Evolutionary conservation across 2,329 filamentous ascomycete genomes (phyloP).

Genomic region (Xylariaceae sp.): DNA sequence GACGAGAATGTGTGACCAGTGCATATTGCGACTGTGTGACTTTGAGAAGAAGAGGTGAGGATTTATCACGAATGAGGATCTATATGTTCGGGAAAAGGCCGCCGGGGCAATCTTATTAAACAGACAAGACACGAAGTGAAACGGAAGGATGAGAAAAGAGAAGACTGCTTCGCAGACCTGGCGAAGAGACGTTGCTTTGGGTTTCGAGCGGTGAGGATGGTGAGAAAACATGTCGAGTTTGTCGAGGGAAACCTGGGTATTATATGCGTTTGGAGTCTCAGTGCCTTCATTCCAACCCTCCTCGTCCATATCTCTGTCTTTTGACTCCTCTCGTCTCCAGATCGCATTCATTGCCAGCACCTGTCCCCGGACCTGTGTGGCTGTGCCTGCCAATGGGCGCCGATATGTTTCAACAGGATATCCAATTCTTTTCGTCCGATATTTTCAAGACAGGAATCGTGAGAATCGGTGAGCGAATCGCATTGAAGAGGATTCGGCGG

Average conservation of each 20-base stretch:
- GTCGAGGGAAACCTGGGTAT: too few relatives aligned
- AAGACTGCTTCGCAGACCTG: constrained; percentile 13
- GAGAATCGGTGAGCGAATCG: constrained; percentile 14
- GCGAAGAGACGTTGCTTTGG: too few relatives aligned
- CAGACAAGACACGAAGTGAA: constrained; percentile 11
- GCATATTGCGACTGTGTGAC: too few relatives aligned
- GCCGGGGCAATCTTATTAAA: constrained; percentile 23
- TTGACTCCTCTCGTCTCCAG: too few relatives aligned
- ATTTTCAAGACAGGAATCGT: constrained; percentile 12
- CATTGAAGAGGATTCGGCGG: background rate
- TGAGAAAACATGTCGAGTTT: too few relatives aligned
- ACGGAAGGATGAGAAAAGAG: too few relatives aligned
- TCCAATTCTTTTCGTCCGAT: constrained; percentile 9
- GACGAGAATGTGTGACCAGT: too few relatives aligned
- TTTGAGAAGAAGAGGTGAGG: constrained; percentile 1
- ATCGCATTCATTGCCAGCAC: background rate
- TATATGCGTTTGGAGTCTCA: background rate
- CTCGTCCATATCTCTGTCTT: too few relatives aligned
- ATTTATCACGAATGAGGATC: too few relatives aligned
- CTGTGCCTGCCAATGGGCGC: constrained; percentile 8
- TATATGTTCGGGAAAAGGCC: too few relatives aligned
- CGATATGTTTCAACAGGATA: background rate
- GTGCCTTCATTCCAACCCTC: background rate
- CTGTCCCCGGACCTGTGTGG: constrained; percentile 2
- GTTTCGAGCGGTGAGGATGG: too few relatives aligned